These are phyloP conservation scores for Aspergillus conjunctus DNA, from an alignment of 495 filamentous ascomycete genomes.

Conservation along the genomic window DNA sequence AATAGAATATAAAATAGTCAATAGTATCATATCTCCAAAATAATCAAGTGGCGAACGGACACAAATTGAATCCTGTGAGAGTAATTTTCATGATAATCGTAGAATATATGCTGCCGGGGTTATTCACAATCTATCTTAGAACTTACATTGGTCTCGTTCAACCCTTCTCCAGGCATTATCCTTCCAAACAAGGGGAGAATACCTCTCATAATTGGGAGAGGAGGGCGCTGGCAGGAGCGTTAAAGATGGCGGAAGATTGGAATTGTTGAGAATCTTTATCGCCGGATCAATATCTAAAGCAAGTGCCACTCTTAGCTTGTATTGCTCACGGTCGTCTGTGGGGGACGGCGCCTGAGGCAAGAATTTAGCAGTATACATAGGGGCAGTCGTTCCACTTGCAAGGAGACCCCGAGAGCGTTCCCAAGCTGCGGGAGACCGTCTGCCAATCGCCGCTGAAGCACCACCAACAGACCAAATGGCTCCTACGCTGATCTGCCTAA, in stretches of 20 bases:
- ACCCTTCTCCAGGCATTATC: conserved; percentile 61
- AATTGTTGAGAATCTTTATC: conserved; percentile 57
- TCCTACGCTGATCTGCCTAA: conserved; percentile 60
- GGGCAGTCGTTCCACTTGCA: conserved; percentile 72
- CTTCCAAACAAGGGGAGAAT: conserved; percentile 54
- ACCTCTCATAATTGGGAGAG: conserved; percentile 37
- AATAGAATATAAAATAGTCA: conserved; percentile 7
- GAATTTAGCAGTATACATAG: conserved; percentile 72
- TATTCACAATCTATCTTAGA: neutral
- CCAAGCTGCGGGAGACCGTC: conserved; percentile 49
- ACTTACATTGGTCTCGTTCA: conserved; percentile 53
- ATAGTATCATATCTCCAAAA: neutral
- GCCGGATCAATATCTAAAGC: conserved; percentile 81
- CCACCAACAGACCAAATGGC: conserved; percentile 85
- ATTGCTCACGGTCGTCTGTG: conserved; percentile 63
- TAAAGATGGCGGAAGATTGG: conserved; percentile 21
- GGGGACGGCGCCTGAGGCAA: conserved; percentile 50
- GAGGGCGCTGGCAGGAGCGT: conserved; percentile 30
- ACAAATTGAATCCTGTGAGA: too few species aligned
- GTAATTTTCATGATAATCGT: too few species aligned
- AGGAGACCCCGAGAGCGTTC: conserved; percentile 64
- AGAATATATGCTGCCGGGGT: too few species aligned
- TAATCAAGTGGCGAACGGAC: too few species aligned
- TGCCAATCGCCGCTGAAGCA: conserved; percentile 50
- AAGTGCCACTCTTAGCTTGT: conserved; percentile 76